Base-by-base conservation (phyloP, 257 asterid species). In the Leonotis leonurus region DNA sequence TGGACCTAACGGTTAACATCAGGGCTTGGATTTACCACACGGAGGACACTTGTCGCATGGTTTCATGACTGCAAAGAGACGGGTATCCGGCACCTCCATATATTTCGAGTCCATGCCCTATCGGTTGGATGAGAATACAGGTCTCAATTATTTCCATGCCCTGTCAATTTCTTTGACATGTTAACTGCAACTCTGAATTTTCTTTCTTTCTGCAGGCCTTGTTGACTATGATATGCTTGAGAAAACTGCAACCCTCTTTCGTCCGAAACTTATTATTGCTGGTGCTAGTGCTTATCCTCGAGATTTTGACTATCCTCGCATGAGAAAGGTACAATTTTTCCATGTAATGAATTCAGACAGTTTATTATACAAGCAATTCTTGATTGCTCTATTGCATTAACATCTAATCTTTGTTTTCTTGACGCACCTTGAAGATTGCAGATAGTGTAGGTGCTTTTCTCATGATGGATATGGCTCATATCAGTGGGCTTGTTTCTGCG, bases 401-500 rank as follows among this genome's bases (percentile, higher is more conserved):
- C 45, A 18, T 18, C 62, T 75, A 57, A 75, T 44, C 55, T 5
- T 27, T 22, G n/a, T n/a, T 70, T 36, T 27, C 18, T 29, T 65
- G 21, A 40, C 37, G 12, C 21, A 14, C 18, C 55, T n/a, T 62
- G 66, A 71, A 89, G 99, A 85, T 89, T 61, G 96, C 99, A 44
- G 96, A 92, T 77, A 56, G 84, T 56, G 94, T 85, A 50, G 97
- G 97, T 58, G 97, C 97, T 77, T 89, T 86, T 70, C 95, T 92
- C 48, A 89, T 92, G 99, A 90, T 88, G 87, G 98, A 91, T 66
- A 91, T 88, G 95, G 95, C 99, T 57, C 97, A 89, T 72, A 92
- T 92, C 30, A 92, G 99, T 53, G 99, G 99, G 37, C 95, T 93
- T 60, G 95, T 93, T 64, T 85, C 99, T 69, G 95, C 97, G 44